Evolutionary conservation across 305 asterid genomes (phyloP).

Genomic region (Lippia alba): DNA sequence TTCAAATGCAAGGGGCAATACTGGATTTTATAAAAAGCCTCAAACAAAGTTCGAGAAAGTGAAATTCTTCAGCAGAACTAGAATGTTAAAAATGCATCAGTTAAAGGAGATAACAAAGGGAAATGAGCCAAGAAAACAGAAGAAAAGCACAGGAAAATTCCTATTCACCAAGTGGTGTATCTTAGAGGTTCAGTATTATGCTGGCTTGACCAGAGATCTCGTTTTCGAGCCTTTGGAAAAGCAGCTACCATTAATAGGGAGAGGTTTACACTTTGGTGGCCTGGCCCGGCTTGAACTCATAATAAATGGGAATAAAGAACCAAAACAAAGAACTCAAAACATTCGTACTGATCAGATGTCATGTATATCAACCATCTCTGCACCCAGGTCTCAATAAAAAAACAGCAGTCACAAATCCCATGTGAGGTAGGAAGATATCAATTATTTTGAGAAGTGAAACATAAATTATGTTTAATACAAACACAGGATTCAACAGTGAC

Average conservation of each 20-base stretch:
- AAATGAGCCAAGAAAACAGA: not conserved
- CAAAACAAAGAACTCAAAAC: not conserved
- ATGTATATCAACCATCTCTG: not conserved
- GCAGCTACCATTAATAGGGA: too few relatives aligned
- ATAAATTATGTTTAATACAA: conserved; percentile 11
- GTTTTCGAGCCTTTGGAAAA: too few relatives aligned
- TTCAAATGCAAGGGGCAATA: not conserved
- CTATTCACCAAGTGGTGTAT: too few relatives aligned
- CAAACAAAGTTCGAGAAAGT: conserved; percentile 1
- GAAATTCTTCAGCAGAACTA: conserved; percentile 17
- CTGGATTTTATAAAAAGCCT: conserved; percentile 7
- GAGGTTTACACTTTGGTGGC: too few relatives aligned
- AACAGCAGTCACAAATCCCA: not conserved
- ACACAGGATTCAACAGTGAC: not conserved
- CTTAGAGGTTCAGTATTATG: too few relatives aligned
- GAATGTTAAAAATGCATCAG: conserved; percentile 15
- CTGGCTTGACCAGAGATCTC: too few relatives aligned
- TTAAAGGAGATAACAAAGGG: not conserved
- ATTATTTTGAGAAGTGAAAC: not conserved
- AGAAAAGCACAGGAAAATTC: not conserved
- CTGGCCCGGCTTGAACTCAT: too few relatives aligned
- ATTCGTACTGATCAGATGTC: not conserved
- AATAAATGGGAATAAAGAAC: too few relatives aligned
- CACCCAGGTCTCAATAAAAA: not conserved
- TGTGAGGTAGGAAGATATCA: not conserved